A percentile compares a stretch with the other conserved stretches of the same genome.
phyloP scores from a whole-genome alignment of 2,329 filamentous ascomycete genomes.

The Tolypocladium nubicola region DNA sequence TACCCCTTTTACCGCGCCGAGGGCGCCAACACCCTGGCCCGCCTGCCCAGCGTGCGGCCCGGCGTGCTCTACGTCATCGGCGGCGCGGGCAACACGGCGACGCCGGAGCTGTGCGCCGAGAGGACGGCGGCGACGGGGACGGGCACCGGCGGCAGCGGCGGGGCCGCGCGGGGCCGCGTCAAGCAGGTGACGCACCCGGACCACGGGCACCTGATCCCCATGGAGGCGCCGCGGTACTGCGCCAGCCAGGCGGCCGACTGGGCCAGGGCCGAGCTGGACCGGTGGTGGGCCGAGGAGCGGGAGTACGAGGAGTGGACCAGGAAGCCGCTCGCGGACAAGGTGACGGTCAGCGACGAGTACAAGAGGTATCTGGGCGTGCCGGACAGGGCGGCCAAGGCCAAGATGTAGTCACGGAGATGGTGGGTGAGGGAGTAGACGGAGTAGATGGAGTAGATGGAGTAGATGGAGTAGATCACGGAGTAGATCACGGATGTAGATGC shows the following conservation, averaged over 20 bases:
- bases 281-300: slow-evolving; percentile 46
- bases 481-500: no score
- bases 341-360: slow-evolving; percentile 38
- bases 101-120: slow-evolving; percentile 34
- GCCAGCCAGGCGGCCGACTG: slow-evolving; percentile 50
- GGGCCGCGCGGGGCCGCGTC: slow-evolving; percentile 54
- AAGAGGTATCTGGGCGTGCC: slow-evolving; percentile 36
- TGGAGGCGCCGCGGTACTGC: slow-evolving; percentile 62
- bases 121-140: slow-evolving; percentile 56
- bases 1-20: slow-evolving; percentile 61
- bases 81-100: slow-evolving; percentile 44
- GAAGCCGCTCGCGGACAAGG: slow-evolving; percentile 41
- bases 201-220: slow-evolving; percentile 70
- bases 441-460: no score
- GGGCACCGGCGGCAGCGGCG: slow-evolving; percentile 58
- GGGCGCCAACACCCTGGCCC: slow-evolving; percentile 40
- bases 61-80: slow-evolving; percentile 63
- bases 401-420: slow-evolving; percentile 13
- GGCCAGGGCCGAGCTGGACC: slow-evolving; percentile 43
- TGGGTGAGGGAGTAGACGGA: no score
- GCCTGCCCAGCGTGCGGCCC: slow-evolving; percentile 51
- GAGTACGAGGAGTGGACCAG: slow-evolving; percentile 45
- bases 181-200: slow-evolving; percentile 51
- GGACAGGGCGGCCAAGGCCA: slow-evolving; percentile 6
- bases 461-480: no score